phyloP scores from a whole-genome alignment of 2,329 filamentous ascomycete species.

The Coleophoma eucalyptorum region DNA sequence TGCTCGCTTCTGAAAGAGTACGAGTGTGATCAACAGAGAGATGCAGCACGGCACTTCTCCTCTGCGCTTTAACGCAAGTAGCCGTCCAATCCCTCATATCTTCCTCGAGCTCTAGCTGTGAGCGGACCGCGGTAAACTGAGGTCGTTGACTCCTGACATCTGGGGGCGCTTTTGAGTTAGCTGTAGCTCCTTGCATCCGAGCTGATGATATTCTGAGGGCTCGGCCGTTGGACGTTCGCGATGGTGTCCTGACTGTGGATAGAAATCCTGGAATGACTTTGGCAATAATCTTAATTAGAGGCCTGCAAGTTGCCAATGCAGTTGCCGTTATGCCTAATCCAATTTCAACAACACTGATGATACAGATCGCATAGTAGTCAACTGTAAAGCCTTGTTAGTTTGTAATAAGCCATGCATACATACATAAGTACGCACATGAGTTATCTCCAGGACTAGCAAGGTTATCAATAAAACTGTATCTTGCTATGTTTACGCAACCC shows the following conservation, averaged over 20 bases:
- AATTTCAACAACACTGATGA: slow-evolving; percentile 1
- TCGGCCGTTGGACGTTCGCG: background rate
- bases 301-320: background rate
- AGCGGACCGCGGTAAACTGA: background rate
- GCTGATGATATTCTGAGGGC: background rate
- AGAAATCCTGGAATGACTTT: background rate
- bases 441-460: background rate
- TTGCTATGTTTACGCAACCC: background rate
- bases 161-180: background rate
- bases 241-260: background rate
- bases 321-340: background rate
- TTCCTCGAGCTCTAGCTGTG: background rate
- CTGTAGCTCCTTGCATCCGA: background rate
- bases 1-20: background rate
- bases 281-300: background rate
- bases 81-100: background rate
- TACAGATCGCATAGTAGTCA: background rate
- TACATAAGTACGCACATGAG: background rate
- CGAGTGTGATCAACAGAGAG: background rate
- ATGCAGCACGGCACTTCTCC: background rate
- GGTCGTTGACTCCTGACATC: background rate
- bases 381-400: background rate
- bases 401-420: background rate
- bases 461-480: background rate
- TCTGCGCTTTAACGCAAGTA: background rate